A percentile compares a stretch with the other conserved stretches of the same genome.
These are phyloP conservation scores for Tricholoma bakamatsutake DNA, from an alignment of 768 basidiomycete genomes.

Conservation along the genomic window DNA sequence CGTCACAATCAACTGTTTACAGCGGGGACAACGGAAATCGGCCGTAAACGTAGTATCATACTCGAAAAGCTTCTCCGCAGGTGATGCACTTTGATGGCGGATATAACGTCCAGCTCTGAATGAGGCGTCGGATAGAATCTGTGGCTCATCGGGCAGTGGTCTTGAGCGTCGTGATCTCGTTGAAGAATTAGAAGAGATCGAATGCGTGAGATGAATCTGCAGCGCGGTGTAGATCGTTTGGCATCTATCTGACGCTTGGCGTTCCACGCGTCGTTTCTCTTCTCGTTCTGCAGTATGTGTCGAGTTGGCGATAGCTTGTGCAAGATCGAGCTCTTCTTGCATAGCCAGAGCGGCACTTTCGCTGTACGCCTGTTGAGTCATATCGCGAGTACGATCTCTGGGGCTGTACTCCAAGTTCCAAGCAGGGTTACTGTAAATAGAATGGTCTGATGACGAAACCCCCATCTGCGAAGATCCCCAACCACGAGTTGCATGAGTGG, in stretches of 20 bases:
- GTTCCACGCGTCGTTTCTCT: not conserved
- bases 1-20: not conserved
- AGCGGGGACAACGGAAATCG: not conserved
- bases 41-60: not conserved
- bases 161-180: not conserved
- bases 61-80: not conserved
- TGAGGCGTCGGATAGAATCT: not conserved
- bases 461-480: not conserved
- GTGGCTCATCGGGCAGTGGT: not conserved
- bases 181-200: not conserved
- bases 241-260: not conserved
- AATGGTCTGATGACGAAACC: not conserved
- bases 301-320: slow-evolving; percentile 1
- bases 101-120: not conserved
- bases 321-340: not conserved
- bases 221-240: not conserved
- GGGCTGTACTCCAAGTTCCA: not conserved
- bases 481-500: not conserved
- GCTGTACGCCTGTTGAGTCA: not conserved
- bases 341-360: not conserved
- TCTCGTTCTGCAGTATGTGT: not conserved
- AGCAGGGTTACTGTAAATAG: not conserved
- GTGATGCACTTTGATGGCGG: not conserved
- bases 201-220: not conserved
- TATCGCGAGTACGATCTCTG: not conserved